phyloP scores from a whole-genome alignment of 768 basidiomycete species.

The Rhodotorula taiwanensis region DNA sequence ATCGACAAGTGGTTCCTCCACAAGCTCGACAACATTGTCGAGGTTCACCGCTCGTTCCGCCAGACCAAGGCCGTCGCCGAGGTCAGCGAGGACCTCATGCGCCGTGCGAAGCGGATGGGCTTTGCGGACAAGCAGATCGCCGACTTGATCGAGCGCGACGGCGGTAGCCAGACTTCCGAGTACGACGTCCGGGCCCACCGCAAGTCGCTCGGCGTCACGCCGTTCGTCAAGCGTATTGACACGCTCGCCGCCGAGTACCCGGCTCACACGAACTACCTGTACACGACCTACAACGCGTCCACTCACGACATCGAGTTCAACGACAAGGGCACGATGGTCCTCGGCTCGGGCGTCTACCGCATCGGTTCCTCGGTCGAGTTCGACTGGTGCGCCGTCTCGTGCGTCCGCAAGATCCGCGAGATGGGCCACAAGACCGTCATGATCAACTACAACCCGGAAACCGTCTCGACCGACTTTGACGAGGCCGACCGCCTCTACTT shows the following conservation, averaged over 20 bases:
- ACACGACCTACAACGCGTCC: conserved; percentile 97
- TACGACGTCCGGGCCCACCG: conserved; percentile 72
- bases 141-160: conserved; percentile 54
- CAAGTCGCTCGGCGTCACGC: conserved; percentile 79
- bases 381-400: conserved; percentile 99
- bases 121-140: conserved; percentile 92
- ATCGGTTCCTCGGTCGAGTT: conserved; percentile 99
- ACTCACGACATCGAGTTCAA: conserved; percentile 91
- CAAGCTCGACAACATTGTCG: conserved; percentile 98
- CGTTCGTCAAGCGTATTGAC: conserved; percentile 98
- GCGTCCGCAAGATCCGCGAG: conserved; percentile 80
- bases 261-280: conserved; percentile 97
- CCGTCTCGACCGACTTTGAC: conserved; percentile 97
- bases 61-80: conserved; percentile 61
- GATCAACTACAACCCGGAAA: conserved; percentile 99
- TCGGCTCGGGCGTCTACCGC: conserved; percentile 95
- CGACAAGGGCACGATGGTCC: conserved; percentile 98
- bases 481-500: conserved; percentile 99
- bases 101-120: conserved; percentile 83
- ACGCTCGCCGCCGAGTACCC: conserved; percentile 98
- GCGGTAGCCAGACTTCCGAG: conserved; percentile 55
- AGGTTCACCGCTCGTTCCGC: conserved; percentile 69
- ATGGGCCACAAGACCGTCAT: conserved; percentile 95
- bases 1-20: conserved; percentile 99
- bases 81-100: conserved; percentile 69